A percentile compares a stretch with the other conserved stretches of the same genome.
Conservation (phyloP, 2,329 filamentous ascomycete species). For the Aspergillus awamori region DNA sequence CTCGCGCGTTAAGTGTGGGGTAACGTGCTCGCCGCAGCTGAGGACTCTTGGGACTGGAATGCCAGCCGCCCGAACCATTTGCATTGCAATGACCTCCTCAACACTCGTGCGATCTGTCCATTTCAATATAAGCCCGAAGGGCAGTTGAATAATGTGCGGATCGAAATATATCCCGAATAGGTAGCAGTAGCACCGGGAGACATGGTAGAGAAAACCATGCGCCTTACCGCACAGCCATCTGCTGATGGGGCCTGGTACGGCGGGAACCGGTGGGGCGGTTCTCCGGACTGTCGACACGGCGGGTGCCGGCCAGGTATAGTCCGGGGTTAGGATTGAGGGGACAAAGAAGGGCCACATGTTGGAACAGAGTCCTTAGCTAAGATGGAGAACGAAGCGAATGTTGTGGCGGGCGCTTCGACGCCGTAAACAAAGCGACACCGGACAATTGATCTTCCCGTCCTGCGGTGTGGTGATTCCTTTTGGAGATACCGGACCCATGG, state of each 20-base stretch:
- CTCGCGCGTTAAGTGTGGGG: slow-evolving; percentile 14
- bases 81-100: slow-evolving; percentile 41
- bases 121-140: slow-evolving; percentile 46
- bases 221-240: slow-evolving; percentile 32
- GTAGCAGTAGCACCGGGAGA: slow-evolving; percentile 37
- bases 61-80: slow-evolving; percentile 39
- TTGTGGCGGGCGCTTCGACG: too few species aligned
- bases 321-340: slow-evolving; percentile 25
- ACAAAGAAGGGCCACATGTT: slow-evolving; percentile 19
- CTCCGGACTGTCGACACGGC: slow-evolving; percentile 21
- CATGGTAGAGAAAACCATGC: slow-evolving; percentile 31
- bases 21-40: slow-evolving; percentile 37
- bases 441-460: too few species aligned
- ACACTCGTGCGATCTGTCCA: slow-evolving; percentile 41
- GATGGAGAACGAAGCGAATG: too few species aligned
- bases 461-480: too few species aligned
- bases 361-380: background rate
- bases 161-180: slow-evolving; percentile 31
- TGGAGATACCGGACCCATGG: too few species aligned
- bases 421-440: too few species aligned
- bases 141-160: slow-evolving; percentile 35
- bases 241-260: slow-evolving; percentile 20
- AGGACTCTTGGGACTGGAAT: slow-evolving; percentile 41
- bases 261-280: slow-evolving; percentile 29
- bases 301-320: slow-evolving; percentile 33